phyloP scores from a whole-genome alignment of 2,329 filamentous ascomycete species.

The Stachybotrys elegans region DNA sequence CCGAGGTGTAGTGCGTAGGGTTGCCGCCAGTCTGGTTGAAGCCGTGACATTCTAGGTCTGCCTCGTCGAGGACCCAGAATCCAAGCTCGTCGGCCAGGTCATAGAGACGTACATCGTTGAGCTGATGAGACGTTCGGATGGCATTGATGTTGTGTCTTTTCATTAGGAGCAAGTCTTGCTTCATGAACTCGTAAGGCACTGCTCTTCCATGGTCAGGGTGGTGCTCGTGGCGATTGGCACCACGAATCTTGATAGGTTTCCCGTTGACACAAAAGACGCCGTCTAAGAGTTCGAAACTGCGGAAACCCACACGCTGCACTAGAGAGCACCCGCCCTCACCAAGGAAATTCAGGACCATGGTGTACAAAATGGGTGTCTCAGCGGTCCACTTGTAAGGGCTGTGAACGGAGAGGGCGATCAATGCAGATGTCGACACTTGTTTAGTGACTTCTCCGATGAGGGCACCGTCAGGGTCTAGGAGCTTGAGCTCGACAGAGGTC shows the following conservation, averaged over 20 bases:
- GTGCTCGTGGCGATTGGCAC: conserved; percentile 68
- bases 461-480: conserved; percentile 28
- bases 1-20: conserved; percentile 39
- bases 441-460: conserved; percentile 19
- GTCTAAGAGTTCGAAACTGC: conserved; percentile 54
- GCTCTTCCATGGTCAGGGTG: conserved; percentile 57
- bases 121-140: conserved; percentile 63
- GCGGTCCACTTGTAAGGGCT: conserved; percentile 63
- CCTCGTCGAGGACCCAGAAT: conserved; percentile 57
- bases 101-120: conserved; percentile 55
- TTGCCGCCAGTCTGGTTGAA: conserved; percentile 34
- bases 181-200: conserved; percentile 56
- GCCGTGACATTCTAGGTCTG: conserved; percentile 50
- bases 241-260: conserved; percentile 57
- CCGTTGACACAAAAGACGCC: conserved; percentile 63
- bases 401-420: conserved; percentile 33
- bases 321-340: conserved; percentile 27
- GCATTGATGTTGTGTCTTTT: conserved; percentile 67
- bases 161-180: conserved; percentile 59
- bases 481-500: conserved; percentile 23
- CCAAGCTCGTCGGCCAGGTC: conserved; percentile 59
- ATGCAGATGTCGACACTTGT: conserved; percentile 27
- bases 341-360: conserved; percentile 32
- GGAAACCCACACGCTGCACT: conserved; percentile 57
- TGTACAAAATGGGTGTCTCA: conserved; percentile 61